Conservation (phyloP, 768 basidiomycete species). For the Psilocybe cubensis region DNA sequence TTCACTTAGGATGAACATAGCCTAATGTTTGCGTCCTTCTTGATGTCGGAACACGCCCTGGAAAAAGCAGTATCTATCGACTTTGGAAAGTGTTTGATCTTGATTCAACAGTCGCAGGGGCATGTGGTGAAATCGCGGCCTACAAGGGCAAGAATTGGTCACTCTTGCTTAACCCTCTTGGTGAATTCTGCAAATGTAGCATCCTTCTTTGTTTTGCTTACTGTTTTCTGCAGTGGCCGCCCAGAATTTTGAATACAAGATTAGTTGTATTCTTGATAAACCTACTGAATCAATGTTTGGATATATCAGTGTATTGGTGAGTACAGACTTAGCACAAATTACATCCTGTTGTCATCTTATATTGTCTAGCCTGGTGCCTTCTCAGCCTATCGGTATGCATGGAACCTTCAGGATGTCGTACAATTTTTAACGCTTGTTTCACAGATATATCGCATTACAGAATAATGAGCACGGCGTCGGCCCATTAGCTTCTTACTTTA, state of each 20-base stretch:
- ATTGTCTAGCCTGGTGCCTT: constrained; percentile 83
- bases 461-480: constrained; percentile 84
- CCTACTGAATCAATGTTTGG: constrained; percentile 89
- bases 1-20: constrained; percentile 37
- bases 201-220: neutral
- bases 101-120: constrained; percentile 91
- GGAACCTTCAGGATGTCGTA: neutral
- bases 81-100: constrained; percentile 96
- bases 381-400: constrained; percentile 75
- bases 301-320: constrained; percentile 92
- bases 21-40: constrained; percentile 92
- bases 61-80: constrained; percentile 86
- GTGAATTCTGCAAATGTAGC: constrained; percentile 36
- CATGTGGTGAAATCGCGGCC: constrained; percentile 95
- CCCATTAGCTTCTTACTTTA: constrained; percentile 95
- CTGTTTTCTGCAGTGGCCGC: constrained; percentile 66
- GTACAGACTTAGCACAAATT: constrained; percentile 16
- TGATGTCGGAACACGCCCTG: constrained; percentile 93
- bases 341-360: neutral
- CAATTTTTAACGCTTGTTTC: neutral
- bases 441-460: constrained; percentile 83
- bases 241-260: constrained; percentile 96
- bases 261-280: constrained; percentile 89
- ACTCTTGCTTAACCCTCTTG: constrained; percentile 81
- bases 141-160: constrained; percentile 93